phyloP scores from a whole-genome alignment of 2,329 filamentous ascomycete genomes.

The Diaporthe amygdali region DNA sequence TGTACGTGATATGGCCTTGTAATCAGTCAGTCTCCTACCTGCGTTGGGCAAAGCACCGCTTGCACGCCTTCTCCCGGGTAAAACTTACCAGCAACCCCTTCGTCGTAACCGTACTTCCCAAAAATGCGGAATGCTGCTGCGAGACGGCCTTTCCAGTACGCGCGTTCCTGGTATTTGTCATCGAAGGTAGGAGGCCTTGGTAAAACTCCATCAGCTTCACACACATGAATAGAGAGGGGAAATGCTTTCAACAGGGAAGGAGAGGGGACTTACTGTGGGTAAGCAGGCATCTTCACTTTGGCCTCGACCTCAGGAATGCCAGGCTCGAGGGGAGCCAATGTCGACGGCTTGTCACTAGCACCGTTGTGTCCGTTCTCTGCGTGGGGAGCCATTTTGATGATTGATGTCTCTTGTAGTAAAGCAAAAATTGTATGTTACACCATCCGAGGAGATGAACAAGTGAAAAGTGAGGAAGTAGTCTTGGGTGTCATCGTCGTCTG shows the following conservation, averaged over 20 bases:
- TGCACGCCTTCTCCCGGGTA: constrained; percentile 38
- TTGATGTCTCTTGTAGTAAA: background rate
- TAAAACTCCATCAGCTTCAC: background rate
- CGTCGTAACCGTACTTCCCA: constrained; percentile 61
- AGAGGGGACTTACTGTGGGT: background rate
- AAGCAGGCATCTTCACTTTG: background rate
- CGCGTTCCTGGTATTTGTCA: constrained; percentile 46
- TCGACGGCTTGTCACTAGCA: constrained; percentile 6
- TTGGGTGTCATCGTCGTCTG: background rate
- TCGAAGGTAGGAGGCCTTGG: constrained; percentile 27
- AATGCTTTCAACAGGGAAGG: background rate
- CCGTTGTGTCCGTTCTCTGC: constrained; percentile 7
- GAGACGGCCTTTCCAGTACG: constrained; percentile 59
- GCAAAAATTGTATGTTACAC: accelerated
- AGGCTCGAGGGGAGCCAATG: constrained; percentile 15
- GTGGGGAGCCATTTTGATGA: constrained; percentile 17
- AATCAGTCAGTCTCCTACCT: background rate
- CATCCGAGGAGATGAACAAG: background rate
- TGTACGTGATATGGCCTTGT: constrained; percentile 21
- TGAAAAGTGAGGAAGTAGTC: background rate
- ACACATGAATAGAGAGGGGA: no score
- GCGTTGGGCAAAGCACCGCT: no score
- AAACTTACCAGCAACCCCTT: constrained; percentile 71
- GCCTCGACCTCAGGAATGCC: constrained; percentile 8
- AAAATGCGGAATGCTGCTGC: constrained; percentile 64